Conservation (phyloP, 345 rosid genomes). For the Clausena lansium region DNA sequence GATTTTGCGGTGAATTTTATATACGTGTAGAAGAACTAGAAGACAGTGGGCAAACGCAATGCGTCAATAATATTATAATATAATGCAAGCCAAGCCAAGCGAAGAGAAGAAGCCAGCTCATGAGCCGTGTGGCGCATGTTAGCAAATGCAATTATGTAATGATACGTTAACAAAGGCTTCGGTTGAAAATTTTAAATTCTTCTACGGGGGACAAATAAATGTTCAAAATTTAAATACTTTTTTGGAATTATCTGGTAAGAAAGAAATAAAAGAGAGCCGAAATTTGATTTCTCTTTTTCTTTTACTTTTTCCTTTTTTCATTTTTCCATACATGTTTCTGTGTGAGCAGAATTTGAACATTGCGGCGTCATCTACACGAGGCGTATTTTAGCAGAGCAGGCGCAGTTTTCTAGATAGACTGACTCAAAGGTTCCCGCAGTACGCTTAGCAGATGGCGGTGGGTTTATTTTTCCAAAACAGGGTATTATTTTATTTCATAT, state of each 20-base stretch:
- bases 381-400: background rate
- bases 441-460: background rate
- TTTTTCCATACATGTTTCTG: too few relatives aligned
- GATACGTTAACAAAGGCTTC: too few relatives aligned
- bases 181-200: background rate
- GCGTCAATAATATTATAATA: too few relatives aligned
- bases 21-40: too few relatives aligned
- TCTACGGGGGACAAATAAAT: background rate
- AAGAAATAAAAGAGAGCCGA: background rate
- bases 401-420: background rate
- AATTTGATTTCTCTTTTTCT: background rate
- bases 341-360: background rate
- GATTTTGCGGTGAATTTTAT: background rate
- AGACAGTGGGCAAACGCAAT: too few relatives aligned
- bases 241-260: background rate
- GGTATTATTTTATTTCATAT: background rate
- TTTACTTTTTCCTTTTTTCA: too few relatives aligned
- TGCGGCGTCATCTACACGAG: background rate
- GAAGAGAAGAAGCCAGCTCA: background rate
- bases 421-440: background rate
- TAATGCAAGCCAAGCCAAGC: too few relatives aligned
- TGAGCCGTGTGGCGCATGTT: slow-evolving; percentile 28
- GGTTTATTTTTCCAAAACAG: background rate
- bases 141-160: background rate
- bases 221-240: background rate